Conservation (phyloP, 495 filamentous ascomycete genomes). For the Bacidia gigantensis region DNA sequence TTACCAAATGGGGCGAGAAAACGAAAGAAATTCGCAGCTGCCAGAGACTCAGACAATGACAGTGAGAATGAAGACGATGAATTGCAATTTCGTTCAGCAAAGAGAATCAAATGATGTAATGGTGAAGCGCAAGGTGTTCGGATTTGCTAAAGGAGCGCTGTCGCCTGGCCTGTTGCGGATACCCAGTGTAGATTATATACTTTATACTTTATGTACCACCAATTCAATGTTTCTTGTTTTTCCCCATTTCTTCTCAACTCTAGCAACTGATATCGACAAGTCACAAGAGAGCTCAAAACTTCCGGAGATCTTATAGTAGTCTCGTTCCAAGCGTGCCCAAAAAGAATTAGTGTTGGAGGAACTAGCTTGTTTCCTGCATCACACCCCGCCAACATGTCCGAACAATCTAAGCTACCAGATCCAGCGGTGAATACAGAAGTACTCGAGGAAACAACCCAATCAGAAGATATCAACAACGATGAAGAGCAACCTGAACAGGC, state of each 20-base stretch:
- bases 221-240: no score
- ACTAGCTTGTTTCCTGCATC: no score
- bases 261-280: no score
- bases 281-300: no score
- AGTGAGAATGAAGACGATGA: conserved; percentile 32
- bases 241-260: no score
- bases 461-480: conserved; percentile 8
- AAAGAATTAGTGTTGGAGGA: no score
- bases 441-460: conserved; percentile 6
- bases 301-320: no score
- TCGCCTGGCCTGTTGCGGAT: neutral
- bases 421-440: conserved; percentile 11
- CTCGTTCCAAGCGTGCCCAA: no score
- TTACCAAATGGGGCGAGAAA: conserved; percentile 29
- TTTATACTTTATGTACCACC: no score
- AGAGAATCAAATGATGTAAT: conserved; percentile 7
- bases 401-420: conserved; percentile 16
- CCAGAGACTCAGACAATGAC: conserved; percentile 27
- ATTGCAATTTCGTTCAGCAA: conserved; percentile 34
- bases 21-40: conserved; percentile 21
- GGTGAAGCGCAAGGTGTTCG: neutral
- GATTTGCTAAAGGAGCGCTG: neutral
- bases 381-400: conserved; percentile 7
- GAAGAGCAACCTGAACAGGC: conserved; percentile 9
- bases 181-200: neutral